These are phyloP conservation scores for Ilyonectria sp. DNA, from an alignment of 2,329 filamentous ascomycete genomes.

Conservation along the genomic window DNA sequence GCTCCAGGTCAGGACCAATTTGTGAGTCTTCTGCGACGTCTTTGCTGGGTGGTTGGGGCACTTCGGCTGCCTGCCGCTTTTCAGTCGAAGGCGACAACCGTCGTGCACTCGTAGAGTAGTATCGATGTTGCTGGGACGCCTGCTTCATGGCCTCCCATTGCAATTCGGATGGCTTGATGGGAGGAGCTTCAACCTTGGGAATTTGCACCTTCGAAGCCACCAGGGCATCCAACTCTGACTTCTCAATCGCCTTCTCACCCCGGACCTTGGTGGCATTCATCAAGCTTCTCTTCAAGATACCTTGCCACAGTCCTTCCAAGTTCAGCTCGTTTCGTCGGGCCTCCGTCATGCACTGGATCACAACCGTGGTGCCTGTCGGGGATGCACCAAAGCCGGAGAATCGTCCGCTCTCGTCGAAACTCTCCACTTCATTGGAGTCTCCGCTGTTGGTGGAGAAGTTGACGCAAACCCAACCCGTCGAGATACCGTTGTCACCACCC, in stretches of 20 bases:
- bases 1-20: conserved; percentile 33
- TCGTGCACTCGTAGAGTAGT: conserved; percentile 53
- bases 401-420: conserved; percentile 65
- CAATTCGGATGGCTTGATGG: conserved; percentile 40
- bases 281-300: conserved; percentile 56
- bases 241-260: conserved; percentile 43
- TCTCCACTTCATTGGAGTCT: conserved; percentile 60
- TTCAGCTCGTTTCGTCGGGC: conserved; percentile 66
- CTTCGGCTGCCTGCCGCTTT: not conserved
- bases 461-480: conserved; percentile 96
- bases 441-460: conserved; percentile 83
- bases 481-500: conserved; percentile 85
- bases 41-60: not conserved
- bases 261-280: conserved; percentile 50
- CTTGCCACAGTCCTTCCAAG: conserved; percentile 68
- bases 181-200: conserved; percentile 31
- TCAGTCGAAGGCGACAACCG: conserved; percentile 35
- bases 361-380: conserved; percentile 65
- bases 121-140: conserved; percentile 53
- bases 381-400: conserved; percentile 83
- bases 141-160: conserved; percentile 55
- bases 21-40: not conserved
- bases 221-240: conserved; percentile 49
- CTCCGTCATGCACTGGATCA: conserved; percentile 73
- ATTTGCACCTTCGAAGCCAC: conserved; percentile 53